These are phyloP conservation scores for Acanthamoeba culbertsoni DNA, from an alignment of 208 protist genomes.

Conservation along the genomic window DNA sequence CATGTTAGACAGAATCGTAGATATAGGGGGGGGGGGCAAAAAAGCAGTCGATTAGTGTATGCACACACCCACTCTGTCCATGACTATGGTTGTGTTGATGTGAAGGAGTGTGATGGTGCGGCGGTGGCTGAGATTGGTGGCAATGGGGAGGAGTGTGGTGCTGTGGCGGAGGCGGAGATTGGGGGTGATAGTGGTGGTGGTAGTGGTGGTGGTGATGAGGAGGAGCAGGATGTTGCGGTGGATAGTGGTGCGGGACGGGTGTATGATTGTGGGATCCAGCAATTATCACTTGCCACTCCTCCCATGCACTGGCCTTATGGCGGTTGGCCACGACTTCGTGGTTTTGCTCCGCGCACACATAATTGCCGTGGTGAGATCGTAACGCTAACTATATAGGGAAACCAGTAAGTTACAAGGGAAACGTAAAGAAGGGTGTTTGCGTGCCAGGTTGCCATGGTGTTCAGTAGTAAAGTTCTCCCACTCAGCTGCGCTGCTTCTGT, in stretches of 20 bases:
- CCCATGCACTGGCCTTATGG: neutral
- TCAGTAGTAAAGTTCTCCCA: neutral
- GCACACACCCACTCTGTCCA: no score
- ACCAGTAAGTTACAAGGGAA: no score
- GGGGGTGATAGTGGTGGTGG: neutral
- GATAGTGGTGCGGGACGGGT: neutral
- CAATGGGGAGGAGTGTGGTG: neutral
- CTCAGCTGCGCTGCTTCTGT: neutral
- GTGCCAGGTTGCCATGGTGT: neutral
- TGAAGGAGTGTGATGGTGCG: neutral
- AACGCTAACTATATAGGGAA: neutral
- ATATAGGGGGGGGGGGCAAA: no score
- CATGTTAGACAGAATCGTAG: neutral
- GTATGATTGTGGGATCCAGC: no score
- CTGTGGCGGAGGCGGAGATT: neutral
- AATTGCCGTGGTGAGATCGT: constrained; percentile 43
- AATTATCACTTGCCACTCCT: neutral
- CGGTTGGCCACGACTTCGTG: constrained; percentile 29
- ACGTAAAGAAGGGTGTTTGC: no score
- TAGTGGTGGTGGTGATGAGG: neutral
- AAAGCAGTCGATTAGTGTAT: no score
- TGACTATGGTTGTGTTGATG: neutral
- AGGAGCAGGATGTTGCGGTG: neutral
- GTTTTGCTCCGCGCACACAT: constrained; percentile 50
- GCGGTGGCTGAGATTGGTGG: no score